Evolutionary conservation across 2,329 filamentous ascomycete genomes (phyloP), one percentile per base, ranked within the genome.

Genomic region (Epichloe coenophiala): DNA sequence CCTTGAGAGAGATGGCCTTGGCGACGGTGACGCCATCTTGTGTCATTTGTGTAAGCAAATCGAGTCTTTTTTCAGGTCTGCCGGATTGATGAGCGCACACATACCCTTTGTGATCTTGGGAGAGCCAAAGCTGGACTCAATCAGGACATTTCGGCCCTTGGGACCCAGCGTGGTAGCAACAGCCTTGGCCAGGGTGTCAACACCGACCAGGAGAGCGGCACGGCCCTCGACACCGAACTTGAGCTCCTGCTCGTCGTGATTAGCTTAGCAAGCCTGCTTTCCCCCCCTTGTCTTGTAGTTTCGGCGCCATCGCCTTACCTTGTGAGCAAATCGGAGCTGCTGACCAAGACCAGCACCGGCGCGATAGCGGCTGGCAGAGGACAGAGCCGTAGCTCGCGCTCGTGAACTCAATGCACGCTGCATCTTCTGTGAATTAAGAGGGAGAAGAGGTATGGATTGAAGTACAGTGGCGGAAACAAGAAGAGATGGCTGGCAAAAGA

Each of bases 41-140:
- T 36, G 49, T 48, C 50, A 23, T 51, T 56, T 64, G 13, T 35
- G 38, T 46, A 41, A 15, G 51, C 47, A 51, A 11, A 8, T 17
- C 31, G 15, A 45, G 2, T 58, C 17, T 17, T 17, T 77, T 56
- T 76, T 5, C 2, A 27, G 27, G 7, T 39, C 17, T 38, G 5
- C 31, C 27, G 15, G 12, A 36, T 23, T 17, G 9, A 47, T 5
- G 13, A 27, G 3, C 17, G 46, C 51, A 23, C 23, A 51, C 51
- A 33, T 35, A 95, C 91, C 91, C 78, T 98, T 98, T 64, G 93
- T 98, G 72, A 98, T 98, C 81, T 98, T 98, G 64, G 93, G 93
- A 45, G 93, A 95, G 70, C 93, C 93, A 65, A 95, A 98, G 77
- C 88, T 88, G 56, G 91, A 96, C 78, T 98, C 93, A 61, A 98